Percentiles rank a stretch among this genome's conserved stretches.
Conservation (phyloP, 2,329 filamentous ascomycete species). For the Lizonia empirigonia region DNA sequence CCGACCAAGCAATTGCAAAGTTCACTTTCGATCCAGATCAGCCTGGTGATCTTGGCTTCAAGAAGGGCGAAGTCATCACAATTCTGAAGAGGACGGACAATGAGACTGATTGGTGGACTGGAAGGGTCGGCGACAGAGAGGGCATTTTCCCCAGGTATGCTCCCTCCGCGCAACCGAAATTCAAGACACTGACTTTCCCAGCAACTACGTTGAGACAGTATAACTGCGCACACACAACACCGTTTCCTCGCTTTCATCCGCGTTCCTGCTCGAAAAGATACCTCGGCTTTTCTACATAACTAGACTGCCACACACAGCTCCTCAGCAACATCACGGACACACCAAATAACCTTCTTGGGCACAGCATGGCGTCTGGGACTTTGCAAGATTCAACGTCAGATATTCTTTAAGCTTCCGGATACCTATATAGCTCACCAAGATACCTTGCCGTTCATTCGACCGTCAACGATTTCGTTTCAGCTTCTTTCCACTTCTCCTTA, state of each 20-base stretch:
- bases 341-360: constrained; percentile 1
- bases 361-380: constrained; percentile 23
- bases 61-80: constrained; percentile 96
- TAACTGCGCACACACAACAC: constrained; percentile 1
- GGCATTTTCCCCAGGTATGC: constrained; percentile 88
- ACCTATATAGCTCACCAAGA: constrained; percentile 11
- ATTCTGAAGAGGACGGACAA: constrained; percentile 94
- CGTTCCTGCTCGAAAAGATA: constrained; percentile 19
- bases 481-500: too few species aligned
- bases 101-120: constrained; percentile 97
- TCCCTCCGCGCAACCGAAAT: not conserved
- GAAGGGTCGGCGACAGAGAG: constrained; percentile 79
- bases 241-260: not conserved
- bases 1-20: constrained; percentile 85
- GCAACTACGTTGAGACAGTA: constrained; percentile 51
- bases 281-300: constrained; percentile 8
- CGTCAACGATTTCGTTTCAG: not conserved
- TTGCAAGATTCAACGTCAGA: not conserved
- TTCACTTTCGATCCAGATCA: constrained; percentile 96
- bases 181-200: constrained; percentile 17
- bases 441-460: not conserved
- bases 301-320: constrained; percentile 16
- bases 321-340: not conserved
- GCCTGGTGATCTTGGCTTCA: constrained; percentile 89
- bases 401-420: not conserved